Base-by-base conservation (phyloP, 2,329 filamentous ascomycete species). In the Microcera coccophila region DNA sequence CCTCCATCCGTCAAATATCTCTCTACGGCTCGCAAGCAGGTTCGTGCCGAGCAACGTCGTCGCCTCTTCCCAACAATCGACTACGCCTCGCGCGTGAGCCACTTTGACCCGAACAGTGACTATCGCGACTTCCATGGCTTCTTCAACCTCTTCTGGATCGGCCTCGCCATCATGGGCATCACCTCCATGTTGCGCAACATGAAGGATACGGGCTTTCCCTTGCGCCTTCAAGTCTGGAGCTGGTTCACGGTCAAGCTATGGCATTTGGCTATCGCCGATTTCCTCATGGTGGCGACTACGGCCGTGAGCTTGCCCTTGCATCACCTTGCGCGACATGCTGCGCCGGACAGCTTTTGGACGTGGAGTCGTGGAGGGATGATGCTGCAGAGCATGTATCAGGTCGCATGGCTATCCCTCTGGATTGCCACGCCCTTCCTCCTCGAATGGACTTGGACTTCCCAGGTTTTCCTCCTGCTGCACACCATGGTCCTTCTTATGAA, bases 141-240 rank as follows among this genome's bases (percentile, higher is more conserved):
- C 77, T 98, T 96, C 70, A 88, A 93, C 41, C 79, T 98, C 28
- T 98, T 98, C 70, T 98, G 93, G 93, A 91, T 98, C 52, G 89
- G 89, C 9, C 75, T 98, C 46, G 88, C 87, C 54, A 95, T 98
- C 65, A 95, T 98, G 90, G 89, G 90, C 58, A 84, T 95, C 49
- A 97, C 91, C 3, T 87, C 87, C n/a, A 88, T 90, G 74, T 69
- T 96, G 59, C 82, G 91, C 58, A 97, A 95, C 65, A 81, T 93
- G 61, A 95, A 91, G 66, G 93, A 97, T 62, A 96, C 89, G 0
- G 93, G 93, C 17, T 87, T 85, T 62, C 87, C 90, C 14, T 72
- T 97, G 57, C 81, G 86, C 58, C 81, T 94, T 38, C 77, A 87
- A 64, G 94, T 97, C 53, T 97, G 90, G 88, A 78, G 77, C 41